Percentiles rank a stretch among this genome's conserved stretches.
phyloP scores from a whole-genome alignment of 768 basidiomycete species.

The Lanmaoa pseudosensibilis region DNA sequence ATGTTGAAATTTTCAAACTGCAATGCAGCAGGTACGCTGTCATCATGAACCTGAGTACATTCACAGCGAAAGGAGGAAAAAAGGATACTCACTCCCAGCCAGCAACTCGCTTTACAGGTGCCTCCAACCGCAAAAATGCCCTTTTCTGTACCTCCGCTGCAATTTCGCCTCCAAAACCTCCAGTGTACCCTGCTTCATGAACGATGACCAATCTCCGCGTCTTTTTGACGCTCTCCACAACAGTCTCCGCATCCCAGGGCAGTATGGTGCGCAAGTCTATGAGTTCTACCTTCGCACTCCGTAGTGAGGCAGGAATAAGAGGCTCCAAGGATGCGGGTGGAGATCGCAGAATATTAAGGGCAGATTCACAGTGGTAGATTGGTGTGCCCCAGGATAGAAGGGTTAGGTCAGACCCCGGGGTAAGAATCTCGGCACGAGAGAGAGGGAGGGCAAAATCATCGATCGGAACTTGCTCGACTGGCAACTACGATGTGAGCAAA shows the following conservation, averaged over 20 bases:
- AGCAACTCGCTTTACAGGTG: slow-evolving; percentile 82
- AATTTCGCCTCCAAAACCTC: slow-evolving; percentile 88
- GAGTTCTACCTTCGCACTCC: slow-evolving; percentile 76
- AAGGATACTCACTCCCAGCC: slow-evolving; percentile 86
- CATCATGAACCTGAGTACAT: slow-evolving; percentile 1
- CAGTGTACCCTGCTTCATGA: slow-evolving; percentile 88
- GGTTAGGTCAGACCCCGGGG: slow-evolving; percentile 80
- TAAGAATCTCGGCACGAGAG: slow-evolving; percentile 74
- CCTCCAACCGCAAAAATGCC: slow-evolving; percentile 85
- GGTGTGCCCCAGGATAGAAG: slow-evolving; percentile 93
- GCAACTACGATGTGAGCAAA: slow-evolving; percentile 2
- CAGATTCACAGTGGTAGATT: slow-evolving; percentile 84
- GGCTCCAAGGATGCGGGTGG: slow-evolving; percentile 64
- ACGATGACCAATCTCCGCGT: slow-evolving; percentile 87
- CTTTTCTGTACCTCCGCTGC: slow-evolving; percentile 87
- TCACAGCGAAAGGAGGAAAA: background rate
- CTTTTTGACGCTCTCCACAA: slow-evolving; percentile 79
- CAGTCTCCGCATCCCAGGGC: slow-evolving; percentile 83
- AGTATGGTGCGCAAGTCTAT: slow-evolving; percentile 89
- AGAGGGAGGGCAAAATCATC: slow-evolving; percentile 88
- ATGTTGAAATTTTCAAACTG: slow-evolving; percentile 92
- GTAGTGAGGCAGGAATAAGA: slow-evolving; percentile 64
- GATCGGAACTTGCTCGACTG: slow-evolving; percentile 89
- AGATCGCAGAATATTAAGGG: slow-evolving; percentile 67
- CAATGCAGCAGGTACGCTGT: slow-evolving; percentile 77